Percentiles rank a stretch among this genome's conserved stretches.
Conservation (phyloP, 1,284 basidiomycete species). For the Melampsora occidentalis region DNA sequence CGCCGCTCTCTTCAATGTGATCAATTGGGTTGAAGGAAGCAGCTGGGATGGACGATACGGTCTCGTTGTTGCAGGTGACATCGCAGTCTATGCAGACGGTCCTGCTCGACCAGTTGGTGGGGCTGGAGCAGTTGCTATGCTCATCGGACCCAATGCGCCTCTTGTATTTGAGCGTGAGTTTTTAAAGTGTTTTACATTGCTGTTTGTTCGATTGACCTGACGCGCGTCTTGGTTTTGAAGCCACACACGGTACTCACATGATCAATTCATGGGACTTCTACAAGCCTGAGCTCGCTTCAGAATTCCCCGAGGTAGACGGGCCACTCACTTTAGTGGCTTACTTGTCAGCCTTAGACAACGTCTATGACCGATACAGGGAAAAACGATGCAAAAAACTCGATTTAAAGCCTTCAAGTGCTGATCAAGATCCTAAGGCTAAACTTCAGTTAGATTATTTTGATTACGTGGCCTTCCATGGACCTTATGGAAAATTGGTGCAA, state of each 20-base stretch:
- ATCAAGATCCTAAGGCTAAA: slow-evolving; percentile 45
- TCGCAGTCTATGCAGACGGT: slow-evolving; percentile 97
- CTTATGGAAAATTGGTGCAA: slow-evolving; percentile 97
- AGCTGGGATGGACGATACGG: slow-evolving; percentile 99
- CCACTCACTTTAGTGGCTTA: slow-evolving; percentile 95
- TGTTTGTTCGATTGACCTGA: too few relatives aligned
- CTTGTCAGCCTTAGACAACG: slow-evolving; percentile 85
- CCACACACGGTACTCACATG: slow-evolving; percentile 95
- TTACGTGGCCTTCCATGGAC: slow-evolving; percentile 59
- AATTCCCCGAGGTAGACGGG: slow-evolving; percentile 96
- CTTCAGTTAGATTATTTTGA: slow-evolving; percentile 55
- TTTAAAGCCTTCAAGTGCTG: slow-evolving; percentile 47
- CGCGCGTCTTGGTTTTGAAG: slow-evolving; percentile 56
- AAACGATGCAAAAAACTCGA: slow-evolving; percentile 67
- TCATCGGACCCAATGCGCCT: slow-evolving; percentile 94
- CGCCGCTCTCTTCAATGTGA: slow-evolving; percentile 92
- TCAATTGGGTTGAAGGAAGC: slow-evolving; percentile 84
- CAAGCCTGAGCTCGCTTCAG: slow-evolving; percentile 87
- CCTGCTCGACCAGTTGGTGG: slow-evolving; percentile 92
- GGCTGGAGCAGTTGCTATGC: slow-evolving; percentile 89
- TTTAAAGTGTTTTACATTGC: too few relatives aligned
- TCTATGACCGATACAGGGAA: slow-evolving; percentile 80
- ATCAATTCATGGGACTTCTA: slow-evolving; percentile 97
- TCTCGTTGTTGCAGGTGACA: slow-evolving; percentile 94
- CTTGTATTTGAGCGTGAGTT: slow-evolving; percentile 88